Percentiles rank a stretch among this genome's conserved stretches.
Conservation (phyloP, 129 eudicot genomes). For the Pulicaria dysenterica region DNA sequence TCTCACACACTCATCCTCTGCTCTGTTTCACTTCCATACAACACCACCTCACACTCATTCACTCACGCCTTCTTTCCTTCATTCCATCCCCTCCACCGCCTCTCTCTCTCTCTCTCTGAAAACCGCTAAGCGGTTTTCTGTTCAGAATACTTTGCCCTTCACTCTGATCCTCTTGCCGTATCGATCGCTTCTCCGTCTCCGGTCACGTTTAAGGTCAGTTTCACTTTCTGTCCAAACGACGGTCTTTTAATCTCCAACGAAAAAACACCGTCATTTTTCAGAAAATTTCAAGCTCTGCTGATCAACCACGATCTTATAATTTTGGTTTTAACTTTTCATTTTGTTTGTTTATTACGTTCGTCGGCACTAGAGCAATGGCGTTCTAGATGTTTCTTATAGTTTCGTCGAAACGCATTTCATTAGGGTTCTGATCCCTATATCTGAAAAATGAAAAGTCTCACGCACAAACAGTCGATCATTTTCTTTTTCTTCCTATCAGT, state of each 20-base stretch:
- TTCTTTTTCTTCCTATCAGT: neutral
- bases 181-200: constrained; percentile 14
- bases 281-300: neutral
- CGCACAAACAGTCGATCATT: neutral
- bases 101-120: neutral
- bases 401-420: neutral
- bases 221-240: constrained; percentile 5
- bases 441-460: neutral
- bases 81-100: constrained; percentile 30
- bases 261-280: neutral
- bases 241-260: neutral
- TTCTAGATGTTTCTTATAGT: neutral
- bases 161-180: neutral
- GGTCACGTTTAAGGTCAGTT: constrained; percentile 24
- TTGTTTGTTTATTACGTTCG: neutral
- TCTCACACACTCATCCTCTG: constrained; percentile 20
- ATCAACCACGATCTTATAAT: too few relatives aligned
- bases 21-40: constrained; percentile 21
- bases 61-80: constrained; percentile 33
- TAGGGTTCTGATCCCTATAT: constrained; percentile 15
- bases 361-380: too few relatives aligned
- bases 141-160: neutral
- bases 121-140: neutral
- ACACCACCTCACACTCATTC: neutral
- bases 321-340: neutral